These are phyloP conservation scores for Adansonia grandidieri DNA, from an alignment of 441 rosid species.

Conservation along the genomic window DNA sequence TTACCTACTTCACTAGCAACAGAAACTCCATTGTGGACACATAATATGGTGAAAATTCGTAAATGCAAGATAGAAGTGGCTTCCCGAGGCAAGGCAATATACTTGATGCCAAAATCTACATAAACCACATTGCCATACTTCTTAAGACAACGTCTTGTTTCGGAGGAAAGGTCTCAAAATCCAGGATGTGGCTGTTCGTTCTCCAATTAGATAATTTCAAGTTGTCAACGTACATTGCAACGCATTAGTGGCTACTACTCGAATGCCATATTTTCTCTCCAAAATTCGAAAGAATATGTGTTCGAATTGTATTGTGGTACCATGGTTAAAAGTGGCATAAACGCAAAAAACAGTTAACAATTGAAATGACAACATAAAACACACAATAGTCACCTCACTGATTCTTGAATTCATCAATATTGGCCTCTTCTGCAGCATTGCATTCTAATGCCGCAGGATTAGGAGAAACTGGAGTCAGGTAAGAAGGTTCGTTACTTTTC, in stretches of 20 bases:
- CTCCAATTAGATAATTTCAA: not conserved
- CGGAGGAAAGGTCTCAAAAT: not conserved
- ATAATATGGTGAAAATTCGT: not conserved
- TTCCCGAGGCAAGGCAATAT: not conserved
- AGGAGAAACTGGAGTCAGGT: constrained; percentile 48
- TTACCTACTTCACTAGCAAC: not conserved
- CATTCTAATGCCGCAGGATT: constrained; percentile 49
- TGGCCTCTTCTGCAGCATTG: constrained; percentile 60
- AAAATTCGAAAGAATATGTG: constrained; percentile 26
- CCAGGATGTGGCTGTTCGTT: not conserved
- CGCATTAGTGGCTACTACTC: not conserved
- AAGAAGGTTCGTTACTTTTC: constrained; percentile 45
- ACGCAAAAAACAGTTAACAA: not conserved
- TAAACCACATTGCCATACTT: not conserved
- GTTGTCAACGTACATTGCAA: not conserved
- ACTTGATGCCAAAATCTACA: not conserved
- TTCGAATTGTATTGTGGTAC: not conserved
- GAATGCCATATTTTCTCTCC: not conserved
- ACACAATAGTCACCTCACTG: constrained; percentile 45
- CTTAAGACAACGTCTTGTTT: not conserved
- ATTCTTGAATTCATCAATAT: constrained; percentile 60
- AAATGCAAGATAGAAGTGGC: not conserved
- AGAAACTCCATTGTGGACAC: not conserved
- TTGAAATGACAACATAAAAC: not conserved
- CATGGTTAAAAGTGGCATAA: not conserved